Base-by-base conservation (phyloP, 306 rosid genomes). In the Elaeagnus macrophylla region DNA sequence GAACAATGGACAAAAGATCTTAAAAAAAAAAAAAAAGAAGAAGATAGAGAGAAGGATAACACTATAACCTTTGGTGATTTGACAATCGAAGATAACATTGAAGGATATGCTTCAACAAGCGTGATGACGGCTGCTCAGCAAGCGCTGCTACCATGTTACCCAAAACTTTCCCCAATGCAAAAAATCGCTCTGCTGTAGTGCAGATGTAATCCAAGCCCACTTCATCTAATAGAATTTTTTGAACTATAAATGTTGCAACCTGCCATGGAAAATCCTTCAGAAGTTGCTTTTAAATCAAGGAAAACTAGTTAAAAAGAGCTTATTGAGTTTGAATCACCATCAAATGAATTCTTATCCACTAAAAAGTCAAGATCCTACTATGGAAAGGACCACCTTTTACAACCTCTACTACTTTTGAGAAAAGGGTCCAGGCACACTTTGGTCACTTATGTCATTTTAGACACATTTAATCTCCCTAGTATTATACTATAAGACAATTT, bases 231-330 rank as follows among this genome's bases (percentile, higher is more conserved):
- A 89, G 53, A 73, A 89, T 78, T 56, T 83, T 86, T 53, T 83
- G 95, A 59, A 90, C 82, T 39, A 90, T 83, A 67, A 81, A 83
- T 36, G 88, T 83, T 44, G 94, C 94, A 59, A 90, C 95, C 95
- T 90, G 76, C 71, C 73, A 41, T 17, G 10, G 39, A 65, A 59
- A 25, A 25, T 25, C 32, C 32, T 25, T 25, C 32, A 25, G 32
- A 25, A 25, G 32, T 25, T 25, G 4, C 32, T 25, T 25, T 25
- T 25, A 25, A 3, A 3, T 25, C 2, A 25, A 25, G 32, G 32
- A 25, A 2, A 25, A 25, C 32, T 20, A 20, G 32, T 20, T 20
- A 20, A 25, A 25, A 0, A 1, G 4, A 5, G 32, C 4, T 25
- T 25, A 25, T 2, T 25, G 32, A 25, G 32, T 25, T 25, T 25